These are phyloP conservation scores for Fusarium napiforme DNA, from an alignment of 2,329 filamentous ascomycete species.

Conservation along the genomic window DNA sequence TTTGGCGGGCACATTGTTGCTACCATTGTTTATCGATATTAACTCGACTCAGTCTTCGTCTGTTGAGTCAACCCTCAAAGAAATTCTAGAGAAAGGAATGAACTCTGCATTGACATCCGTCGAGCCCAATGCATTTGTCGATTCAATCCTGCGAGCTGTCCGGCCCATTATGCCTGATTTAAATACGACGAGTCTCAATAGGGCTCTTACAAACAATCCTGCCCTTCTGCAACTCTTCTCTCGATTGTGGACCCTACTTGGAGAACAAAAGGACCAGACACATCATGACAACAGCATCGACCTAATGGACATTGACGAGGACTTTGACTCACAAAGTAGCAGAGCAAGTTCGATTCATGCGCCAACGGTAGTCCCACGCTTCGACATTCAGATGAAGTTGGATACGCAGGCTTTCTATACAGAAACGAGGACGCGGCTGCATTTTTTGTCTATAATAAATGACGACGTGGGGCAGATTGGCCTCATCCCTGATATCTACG, in stretches of 20 bases:
- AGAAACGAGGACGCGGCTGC: constrained; percentile 59
- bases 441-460: constrained; percentile 57
- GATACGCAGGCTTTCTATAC: constrained; percentile 60
- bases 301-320: constrained; percentile 74
- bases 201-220: constrained; percentile 52
- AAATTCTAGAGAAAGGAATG: constrained; percentile 55
- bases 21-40: constrained; percentile 59
- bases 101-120: constrained; percentile 55
- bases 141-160: constrained; percentile 58
- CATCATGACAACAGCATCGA: constrained; percentile 56
- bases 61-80: constrained; percentile 57
- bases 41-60: constrained; percentile 61
- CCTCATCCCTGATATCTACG: constrained; percentile 60
- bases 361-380: constrained; percentile 57
- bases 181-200: constrained; percentile 50
- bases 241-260: constrained; percentile 49
- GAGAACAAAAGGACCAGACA: constrained; percentile 36
- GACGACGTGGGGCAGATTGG: constrained; percentile 58
- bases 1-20: constrained; percentile 57
- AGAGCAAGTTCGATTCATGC: constrained; percentile 54
- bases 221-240: constrained; percentile 58
- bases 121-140: constrained; percentile 58
- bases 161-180: constrained; percentile 61
- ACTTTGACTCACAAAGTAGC: constrained; percentile 70
- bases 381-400: constrained; percentile 55